These are phyloP conservation scores for Dothistroma septosporum DNA, from an alignment of 2,329 filamentous ascomycete genomes.

Conservation along the genomic window DNA sequence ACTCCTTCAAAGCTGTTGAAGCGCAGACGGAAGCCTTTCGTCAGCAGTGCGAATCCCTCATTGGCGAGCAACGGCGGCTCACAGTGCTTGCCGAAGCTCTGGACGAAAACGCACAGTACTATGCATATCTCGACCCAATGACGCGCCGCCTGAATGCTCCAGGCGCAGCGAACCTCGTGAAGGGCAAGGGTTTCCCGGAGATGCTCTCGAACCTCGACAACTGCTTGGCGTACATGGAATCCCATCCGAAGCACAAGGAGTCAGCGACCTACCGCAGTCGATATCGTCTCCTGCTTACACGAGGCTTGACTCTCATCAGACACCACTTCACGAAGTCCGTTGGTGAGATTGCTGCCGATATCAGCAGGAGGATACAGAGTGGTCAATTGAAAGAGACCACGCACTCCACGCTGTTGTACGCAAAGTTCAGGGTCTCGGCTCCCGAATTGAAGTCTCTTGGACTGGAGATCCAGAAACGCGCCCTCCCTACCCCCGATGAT, in stretches of 20 bases:
- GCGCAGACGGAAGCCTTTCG: conserved; percentile 90
- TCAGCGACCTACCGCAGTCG: conserved; percentile 81
- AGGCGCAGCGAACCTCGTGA: conserved; percentile 79
- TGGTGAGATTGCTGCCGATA: conserved; percentile 59
- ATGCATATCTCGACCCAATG: conserved; percentile 86
- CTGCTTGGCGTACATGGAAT: conserved; percentile 88
- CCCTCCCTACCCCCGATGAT: conserved; percentile 47
- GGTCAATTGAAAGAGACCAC: conserved; percentile 68
- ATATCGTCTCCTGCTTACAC: conserved; percentile 75
- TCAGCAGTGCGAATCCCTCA: conserved; percentile 81
- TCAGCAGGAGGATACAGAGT: conserved; percentile 60
- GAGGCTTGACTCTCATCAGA: conserved; percentile 62
- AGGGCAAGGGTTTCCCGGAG: conserved; percentile 77
- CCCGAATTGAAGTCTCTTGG: conserved; percentile 63
- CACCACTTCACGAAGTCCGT: conserved; percentile 62
- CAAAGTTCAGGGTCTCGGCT: conserved; percentile 65
- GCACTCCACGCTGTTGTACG: conserved; percentile 66
- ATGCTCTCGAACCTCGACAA: conserved; percentile 84
- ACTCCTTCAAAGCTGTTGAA: conserved; percentile 84
- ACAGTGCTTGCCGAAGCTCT: conserved; percentile 78
- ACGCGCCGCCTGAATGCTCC: conserved; percentile 88
- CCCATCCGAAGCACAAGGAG: conserved; percentile 80
- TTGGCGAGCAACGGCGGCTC: conserved; percentile 75
- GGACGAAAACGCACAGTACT: conserved; percentile 87
- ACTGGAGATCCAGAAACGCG: conserved; percentile 63